Conservation (phyloP, 2,329 filamentous ascomycete species). For the Verticillium longisporum region DNA sequence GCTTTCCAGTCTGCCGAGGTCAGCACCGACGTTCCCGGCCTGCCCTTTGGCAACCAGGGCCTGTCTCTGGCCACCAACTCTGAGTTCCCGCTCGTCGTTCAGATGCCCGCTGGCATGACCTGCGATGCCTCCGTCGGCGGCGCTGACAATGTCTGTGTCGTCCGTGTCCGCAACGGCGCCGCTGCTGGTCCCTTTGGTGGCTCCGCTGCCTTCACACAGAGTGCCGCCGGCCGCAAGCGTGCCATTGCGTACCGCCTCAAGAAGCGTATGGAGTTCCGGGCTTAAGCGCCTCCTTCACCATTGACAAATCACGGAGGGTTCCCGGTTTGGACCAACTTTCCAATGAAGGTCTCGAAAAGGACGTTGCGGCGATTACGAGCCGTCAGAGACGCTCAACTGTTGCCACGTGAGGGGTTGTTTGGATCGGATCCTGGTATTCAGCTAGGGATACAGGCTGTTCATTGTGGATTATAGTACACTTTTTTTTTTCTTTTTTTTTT, state of each 20-base stretch:
- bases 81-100: conserved; percentile 58
- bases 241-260: conserved; percentile 47
- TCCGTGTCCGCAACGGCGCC: conserved; percentile 55
- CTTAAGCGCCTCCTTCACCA: conserved; percentile 2
- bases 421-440: conserved; percentile 7
- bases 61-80: conserved; percentile 52
- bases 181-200: conserved; percentile 61
- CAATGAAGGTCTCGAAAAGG: background rate
- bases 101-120: conserved; percentile 63
- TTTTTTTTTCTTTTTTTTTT: background rate
- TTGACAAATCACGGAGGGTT: background rate
- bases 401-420: background rate
- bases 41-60: conserved; percentile 37
- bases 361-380: background rate
- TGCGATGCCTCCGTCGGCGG: conserved; percentile 54
- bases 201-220: conserved; percentile 59
- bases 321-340: background rate
- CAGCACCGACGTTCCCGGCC: conserved; percentile 54
- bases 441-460: conserved; percentile 9
- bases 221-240: conserved; percentile 49
- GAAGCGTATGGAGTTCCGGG: conserved; percentile 27
- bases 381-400: conserved; percentile 8
- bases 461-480: conserved; percentile 7
- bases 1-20: conserved; percentile 56
- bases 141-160: conserved; percentile 56